phyloP scores from a whole-genome alignment of 2,329 filamentous ascomycete genomes.

The Gaeumannomyces sp. region DNA sequence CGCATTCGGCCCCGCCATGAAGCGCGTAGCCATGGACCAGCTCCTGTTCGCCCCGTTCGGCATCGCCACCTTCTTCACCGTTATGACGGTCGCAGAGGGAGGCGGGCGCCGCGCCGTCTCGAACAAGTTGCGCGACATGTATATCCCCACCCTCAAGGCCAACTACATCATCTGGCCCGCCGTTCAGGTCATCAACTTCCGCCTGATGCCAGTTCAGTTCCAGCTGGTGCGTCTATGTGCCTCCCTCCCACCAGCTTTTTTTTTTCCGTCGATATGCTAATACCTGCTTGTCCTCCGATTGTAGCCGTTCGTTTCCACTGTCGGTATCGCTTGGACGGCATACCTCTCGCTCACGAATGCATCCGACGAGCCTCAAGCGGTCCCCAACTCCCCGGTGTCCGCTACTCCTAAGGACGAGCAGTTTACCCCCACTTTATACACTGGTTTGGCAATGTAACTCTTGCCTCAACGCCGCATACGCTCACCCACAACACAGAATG shows the following conservation, averaged over 20 bases:
- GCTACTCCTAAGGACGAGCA: slow-evolving; percentile 19
- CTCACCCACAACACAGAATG: neutral
- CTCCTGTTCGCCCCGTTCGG: slow-evolving; percentile 86
- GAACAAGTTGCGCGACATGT: slow-evolving; percentile 88
- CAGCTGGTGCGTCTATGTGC: slow-evolving; percentile 70
- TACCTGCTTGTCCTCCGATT: neutral
- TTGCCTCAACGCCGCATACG: neutral
- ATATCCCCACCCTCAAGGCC: slow-evolving; percentile 86
- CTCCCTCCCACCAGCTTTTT: neutral
- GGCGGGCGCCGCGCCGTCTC: slow-evolving; percentile 73
- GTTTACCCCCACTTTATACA: no score
- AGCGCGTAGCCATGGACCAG: slow-evolving; percentile 89
- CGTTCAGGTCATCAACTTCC: slow-evolving; percentile 95
- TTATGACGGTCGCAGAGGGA: slow-evolving; percentile 93
- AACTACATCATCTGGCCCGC: slow-evolving; percentile 94
- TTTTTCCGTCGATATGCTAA: neutral
- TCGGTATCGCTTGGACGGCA: slow-evolving; percentile 96
- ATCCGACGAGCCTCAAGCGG: slow-evolving; percentile 53
- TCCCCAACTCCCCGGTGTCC: slow-evolving; percentile 29
- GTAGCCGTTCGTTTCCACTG: slow-evolving; percentile 88
- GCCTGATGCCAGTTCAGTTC: slow-evolving; percentile 88
- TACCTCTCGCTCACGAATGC: slow-evolving; percentile 92
- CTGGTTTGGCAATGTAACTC: neutral
- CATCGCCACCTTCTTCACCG: slow-evolving; percentile 84
- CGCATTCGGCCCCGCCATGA: slow-evolving; percentile 71